Evolutionary conservation across 257 asterid species (phyloP).

Genomic region (Lycium barbarum): DNA sequence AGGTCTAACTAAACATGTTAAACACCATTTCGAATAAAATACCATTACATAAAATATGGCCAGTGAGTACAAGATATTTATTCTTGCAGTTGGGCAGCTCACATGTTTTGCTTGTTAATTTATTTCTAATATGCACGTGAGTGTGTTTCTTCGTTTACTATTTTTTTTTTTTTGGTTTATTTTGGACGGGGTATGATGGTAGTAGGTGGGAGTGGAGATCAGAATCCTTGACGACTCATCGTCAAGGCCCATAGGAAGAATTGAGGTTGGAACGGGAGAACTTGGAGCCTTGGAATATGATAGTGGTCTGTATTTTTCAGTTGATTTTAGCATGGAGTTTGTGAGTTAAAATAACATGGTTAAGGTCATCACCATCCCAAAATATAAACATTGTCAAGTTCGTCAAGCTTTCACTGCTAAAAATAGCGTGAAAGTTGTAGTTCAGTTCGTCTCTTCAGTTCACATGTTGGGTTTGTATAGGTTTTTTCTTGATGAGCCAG

Average conservation of each 20-base stretch:
- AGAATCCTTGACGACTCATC: neutral
- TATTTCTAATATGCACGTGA: too few relatives aligned
- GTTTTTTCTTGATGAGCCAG: neutral
- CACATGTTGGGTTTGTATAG: neutral
- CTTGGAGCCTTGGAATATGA: neutral
- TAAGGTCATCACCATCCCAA: slow-evolving; percentile 3
- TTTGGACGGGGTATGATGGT: neutral
- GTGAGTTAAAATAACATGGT: neutral
- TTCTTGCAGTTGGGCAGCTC: neutral
- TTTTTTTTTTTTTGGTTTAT: too few relatives aligned
- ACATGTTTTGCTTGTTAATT: neutral
- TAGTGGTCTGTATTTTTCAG: neutral
- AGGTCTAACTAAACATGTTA: too few relatives aligned
- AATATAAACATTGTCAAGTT: neutral
- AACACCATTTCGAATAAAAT: too few relatives aligned
- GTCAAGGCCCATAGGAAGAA: neutral
- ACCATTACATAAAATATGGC: neutral
- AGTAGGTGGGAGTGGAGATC: neutral
- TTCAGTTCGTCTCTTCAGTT: neutral
- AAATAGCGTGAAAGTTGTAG: neutral
- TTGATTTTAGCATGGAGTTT: neutral
- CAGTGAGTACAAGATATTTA: neutral
- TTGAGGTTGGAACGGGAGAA: neutral
- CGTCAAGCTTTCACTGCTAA: neutral
- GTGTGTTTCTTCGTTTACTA: neutral